Evolutionary conservation across 345 rosid species (phyloP).

Genomic region (Heritiera littoralis): DNA sequence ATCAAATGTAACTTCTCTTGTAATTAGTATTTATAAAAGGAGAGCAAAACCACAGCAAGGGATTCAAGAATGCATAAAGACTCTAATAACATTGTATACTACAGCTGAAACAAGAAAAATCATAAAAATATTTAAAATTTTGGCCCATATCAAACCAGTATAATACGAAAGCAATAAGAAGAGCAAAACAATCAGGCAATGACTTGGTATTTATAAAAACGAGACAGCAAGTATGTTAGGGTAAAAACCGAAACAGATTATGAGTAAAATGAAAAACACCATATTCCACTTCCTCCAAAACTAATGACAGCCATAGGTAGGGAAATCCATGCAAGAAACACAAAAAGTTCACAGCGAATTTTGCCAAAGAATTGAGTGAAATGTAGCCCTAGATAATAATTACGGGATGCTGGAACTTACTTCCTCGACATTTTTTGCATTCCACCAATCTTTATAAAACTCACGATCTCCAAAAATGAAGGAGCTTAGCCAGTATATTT

Average conservation of each 20-base stretch:
- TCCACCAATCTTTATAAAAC: constrained; percentile 99
- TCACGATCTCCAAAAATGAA: constrained; percentile 96
- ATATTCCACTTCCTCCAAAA: constrained; percentile 99
- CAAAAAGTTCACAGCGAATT: constrained; percentile 5
- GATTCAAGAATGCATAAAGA: constrained; percentile 9
- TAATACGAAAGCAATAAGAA: neutral
- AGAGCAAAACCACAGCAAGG: neutral
- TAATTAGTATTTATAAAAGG: neutral
- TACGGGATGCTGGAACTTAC: constrained; percentile 41
- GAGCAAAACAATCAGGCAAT: neutral
- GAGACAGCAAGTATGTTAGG: neutral
- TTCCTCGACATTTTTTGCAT: constrained; percentile 94
- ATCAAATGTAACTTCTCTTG: neutral
- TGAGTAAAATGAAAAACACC: constrained; percentile 58
- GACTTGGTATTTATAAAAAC: constrained; percentile 1
- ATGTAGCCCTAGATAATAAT: constrained; percentile 21
- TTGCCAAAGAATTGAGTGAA: constrained; percentile 21
- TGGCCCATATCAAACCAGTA: neutral
- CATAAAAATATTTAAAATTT: neutral
- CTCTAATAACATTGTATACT: neutral
- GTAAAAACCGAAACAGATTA: neutral
- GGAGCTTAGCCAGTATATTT: constrained; percentile 94
- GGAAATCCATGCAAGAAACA: constrained; percentile 20
- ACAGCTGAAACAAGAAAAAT: neutral
- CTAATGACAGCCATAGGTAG: constrained; percentile 51